These are phyloP conservation scores for Dendrobium catenatum DNA, from an alignment of 106 monocot species.

Conservation along the genomic window DNA sequence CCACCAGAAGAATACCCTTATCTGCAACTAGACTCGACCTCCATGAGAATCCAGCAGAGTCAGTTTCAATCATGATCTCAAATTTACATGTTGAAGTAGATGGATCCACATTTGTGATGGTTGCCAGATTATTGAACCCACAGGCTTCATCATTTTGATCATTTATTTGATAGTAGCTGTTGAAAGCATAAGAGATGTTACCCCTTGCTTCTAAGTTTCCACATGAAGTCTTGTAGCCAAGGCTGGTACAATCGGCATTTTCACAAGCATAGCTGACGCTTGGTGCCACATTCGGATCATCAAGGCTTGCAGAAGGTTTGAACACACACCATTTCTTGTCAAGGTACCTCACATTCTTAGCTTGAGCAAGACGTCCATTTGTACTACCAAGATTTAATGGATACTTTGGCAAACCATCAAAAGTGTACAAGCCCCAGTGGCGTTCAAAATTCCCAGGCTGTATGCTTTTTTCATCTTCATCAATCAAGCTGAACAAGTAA, in stretches of 20 bases:
- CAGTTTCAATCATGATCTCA: constrained; percentile 47
- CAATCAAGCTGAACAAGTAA: constrained; percentile 78
- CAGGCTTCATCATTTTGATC: constrained; percentile 73
- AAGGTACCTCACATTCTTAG: constrained; percentile 45
- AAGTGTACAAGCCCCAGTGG: constrained; percentile 75
- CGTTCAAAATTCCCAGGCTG: constrained; percentile 85
- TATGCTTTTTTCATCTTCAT: constrained; percentile 77
- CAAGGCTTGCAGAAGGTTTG: constrained; percentile 47
- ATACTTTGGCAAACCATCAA: constrained; percentile 61
- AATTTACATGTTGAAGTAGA: constrained; percentile 54
- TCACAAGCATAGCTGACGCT: constrained; percentile 74
- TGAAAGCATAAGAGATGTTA: constrained; percentile 83
- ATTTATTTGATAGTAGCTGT: constrained; percentile 79
- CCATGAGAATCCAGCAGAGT: background rate
- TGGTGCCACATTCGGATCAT: constrained; percentile 32
- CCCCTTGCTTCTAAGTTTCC: constrained; percentile 49
- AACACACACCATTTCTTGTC: constrained; percentile 66
- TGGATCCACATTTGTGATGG: constrained; percentile 49
- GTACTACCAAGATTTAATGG: constrained; percentile 29
- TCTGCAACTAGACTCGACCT: background rate
- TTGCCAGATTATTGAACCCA: constrained; percentile 42
- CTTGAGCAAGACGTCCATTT: constrained; percentile 31
- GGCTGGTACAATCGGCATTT: constrained; percentile 71
- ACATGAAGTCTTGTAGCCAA: constrained; percentile 71
- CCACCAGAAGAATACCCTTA: background rate